A percentile compares a stretch with the other conserved stretches of the same genome.
These are phyloP conservation scores for Sphagnurus paluster DNA, from an alignment of 1,284 basidiomycete genomes.

Conservation along the genomic window DNA sequence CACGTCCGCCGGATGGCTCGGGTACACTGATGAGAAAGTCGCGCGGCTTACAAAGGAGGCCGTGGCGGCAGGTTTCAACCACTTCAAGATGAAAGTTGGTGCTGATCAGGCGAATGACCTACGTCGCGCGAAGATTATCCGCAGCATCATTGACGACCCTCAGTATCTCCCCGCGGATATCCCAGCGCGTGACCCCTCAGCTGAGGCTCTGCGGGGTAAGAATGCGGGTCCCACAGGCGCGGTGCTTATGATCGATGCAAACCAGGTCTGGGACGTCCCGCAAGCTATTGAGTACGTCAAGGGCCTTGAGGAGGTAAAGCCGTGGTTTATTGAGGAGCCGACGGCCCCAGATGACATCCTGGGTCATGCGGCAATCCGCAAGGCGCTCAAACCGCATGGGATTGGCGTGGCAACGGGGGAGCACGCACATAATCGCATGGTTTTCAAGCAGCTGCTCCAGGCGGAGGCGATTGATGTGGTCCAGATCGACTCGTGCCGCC, in stretches of 20 bases:
- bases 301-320: constrained; percentile 77
- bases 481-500: constrained; percentile 93
- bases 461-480: constrained; percentile 94
- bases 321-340: constrained; percentile 98
- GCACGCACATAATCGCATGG: constrained; percentile 94
- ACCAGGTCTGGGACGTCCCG: constrained; percentile 95
- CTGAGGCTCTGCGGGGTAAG: constrained; percentile 74
- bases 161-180: constrained; percentile 60
- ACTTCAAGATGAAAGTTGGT: constrained; percentile 98
- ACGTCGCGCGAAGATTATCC: constrained; percentile 84
- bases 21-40: constrained; percentile 92
- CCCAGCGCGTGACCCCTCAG: constrained; percentile 61
- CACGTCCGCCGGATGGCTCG: constrained; percentile 92
- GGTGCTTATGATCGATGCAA: constrained; percentile 96
- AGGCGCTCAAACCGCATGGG: constrained; percentile 76
- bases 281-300: constrained; percentile 92
- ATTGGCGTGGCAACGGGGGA: constrained; percentile 97
- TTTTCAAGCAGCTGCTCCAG: constrained; percentile 96
- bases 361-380: constrained; percentile 82
- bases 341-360: constrained; percentile 92
- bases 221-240: constrained; percentile 93
- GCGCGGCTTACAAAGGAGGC: constrained; percentile 85
- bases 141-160: constrained; percentile 93
- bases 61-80: constrained; percentile 85
- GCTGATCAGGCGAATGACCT: constrained; percentile 81